Conservation (phyloP, 768 basidiomycete genomes). For the Boletus reticulatus region DNA sequence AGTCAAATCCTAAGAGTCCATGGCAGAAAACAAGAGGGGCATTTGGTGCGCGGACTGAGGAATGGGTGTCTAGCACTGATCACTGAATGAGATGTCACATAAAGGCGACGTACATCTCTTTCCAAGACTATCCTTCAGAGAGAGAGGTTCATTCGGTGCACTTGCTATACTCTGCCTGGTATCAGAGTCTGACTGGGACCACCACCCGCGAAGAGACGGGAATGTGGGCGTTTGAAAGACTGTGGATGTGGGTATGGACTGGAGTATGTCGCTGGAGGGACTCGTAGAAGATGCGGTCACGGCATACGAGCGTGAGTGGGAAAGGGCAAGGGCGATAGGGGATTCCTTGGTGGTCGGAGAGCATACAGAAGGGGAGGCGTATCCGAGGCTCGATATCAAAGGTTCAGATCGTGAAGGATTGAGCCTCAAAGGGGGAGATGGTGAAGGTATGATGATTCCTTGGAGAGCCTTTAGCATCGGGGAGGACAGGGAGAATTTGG, state of each 20-base stretch:
- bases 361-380: too few species aligned
- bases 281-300: slow-evolving; percentile 29
- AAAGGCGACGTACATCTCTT: slow-evolving; percentile 58
- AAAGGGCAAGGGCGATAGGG: slow-evolving; percentile 8
- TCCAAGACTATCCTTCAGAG: slow-evolving; percentile 34
- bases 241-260: slow-evolving; percentile 37
- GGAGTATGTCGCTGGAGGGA: slow-evolving; percentile 60
- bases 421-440: too few species aligned
- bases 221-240: slow-evolving; percentile 27
- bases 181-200: slow-evolving; percentile 44
- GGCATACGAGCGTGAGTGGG: slow-evolving; percentile 17
- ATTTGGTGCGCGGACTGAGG: slow-evolving; percentile 68
- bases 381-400: too few species aligned
- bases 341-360: too few species aligned
- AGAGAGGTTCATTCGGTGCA: slow-evolving; percentile 52
- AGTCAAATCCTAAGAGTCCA: slow-evolving; percentile 88
- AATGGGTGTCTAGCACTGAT: neutral
- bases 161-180: slow-evolving; percentile 43
- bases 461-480: too few species aligned
- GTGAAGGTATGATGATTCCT: too few species aligned
- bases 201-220: slow-evolving; percentile 40
- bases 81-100: neutral
- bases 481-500: too few species aligned
- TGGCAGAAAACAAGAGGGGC: slow-evolving; percentile 95
- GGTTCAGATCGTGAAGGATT: too few species aligned